These are phyloP conservation scores for Backusella australiensis DNA, from an alignment of 192 early-diverging fungal species.

Conservation along the genomic window DNA sequence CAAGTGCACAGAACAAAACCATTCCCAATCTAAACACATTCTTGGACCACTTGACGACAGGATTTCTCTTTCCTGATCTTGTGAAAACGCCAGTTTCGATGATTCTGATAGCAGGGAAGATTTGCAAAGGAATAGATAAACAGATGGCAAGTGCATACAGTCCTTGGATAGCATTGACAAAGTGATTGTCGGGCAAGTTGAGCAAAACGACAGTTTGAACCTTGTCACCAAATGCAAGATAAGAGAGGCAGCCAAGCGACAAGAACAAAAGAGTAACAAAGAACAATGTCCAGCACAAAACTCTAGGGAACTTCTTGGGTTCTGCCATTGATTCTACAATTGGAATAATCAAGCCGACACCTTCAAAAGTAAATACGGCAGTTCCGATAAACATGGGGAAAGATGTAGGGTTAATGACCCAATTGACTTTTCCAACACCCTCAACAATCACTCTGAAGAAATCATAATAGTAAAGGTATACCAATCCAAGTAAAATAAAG, in stretches of 20 bases:
- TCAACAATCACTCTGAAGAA: slow-evolving; percentile 54
- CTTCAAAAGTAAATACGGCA: slow-evolving; percentile 92
- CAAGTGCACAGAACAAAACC: slow-evolving; percentile 50
- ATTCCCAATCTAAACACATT: slow-evolving; percentile 58
- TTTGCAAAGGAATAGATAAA: slow-evolving; percentile 68
- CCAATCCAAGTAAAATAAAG: slow-evolving; percentile 85
- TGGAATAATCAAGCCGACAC: slow-evolving; percentile 68
- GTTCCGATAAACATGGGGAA: slow-evolving; percentile 93
- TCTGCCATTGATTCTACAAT: slow-evolving; percentile 57
- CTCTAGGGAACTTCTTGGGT: slow-evolving; percentile 51
- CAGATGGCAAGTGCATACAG: slow-evolving; percentile 76
- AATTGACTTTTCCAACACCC: slow-evolving; percentile 60
- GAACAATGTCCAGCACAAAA: slow-evolving; percentile 44
- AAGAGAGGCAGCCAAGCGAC: slow-evolving; percentile 51
- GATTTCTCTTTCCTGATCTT: slow-evolving; percentile 51
- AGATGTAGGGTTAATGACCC: slow-evolving; percentile 60
- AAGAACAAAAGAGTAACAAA: slow-evolving; percentile 44
- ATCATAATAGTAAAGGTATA: slow-evolving; percentile 81
- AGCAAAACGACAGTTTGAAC: slow-evolving; percentile 73
- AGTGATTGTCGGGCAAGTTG: slow-evolving; percentile 56
- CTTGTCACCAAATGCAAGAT: slow-evolving; percentile 63
- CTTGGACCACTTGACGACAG: slow-evolving; percentile 72
- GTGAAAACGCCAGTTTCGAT: slow-evolving; percentile 60
- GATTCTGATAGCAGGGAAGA: slow-evolving; percentile 74
- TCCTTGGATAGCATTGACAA: slow-evolving; percentile 56